A percentile compares a stretch with the other conserved stretches of the same genome.
phyloP scores from a whole-genome alignment of 257 asterid species.

The Coffea eugenioides region DNA sequence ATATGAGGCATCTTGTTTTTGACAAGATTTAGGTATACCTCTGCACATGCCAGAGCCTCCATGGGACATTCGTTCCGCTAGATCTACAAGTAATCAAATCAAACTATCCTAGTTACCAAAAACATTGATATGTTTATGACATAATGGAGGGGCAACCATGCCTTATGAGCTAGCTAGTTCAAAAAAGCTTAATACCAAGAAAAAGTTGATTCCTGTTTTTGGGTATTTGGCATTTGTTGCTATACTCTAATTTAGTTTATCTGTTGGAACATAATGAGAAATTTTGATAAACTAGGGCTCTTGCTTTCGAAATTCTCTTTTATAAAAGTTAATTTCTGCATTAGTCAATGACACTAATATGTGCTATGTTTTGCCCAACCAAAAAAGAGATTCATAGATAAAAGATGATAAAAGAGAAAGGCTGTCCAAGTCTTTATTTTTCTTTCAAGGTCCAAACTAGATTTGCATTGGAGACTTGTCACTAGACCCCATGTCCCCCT shows the following conservation, averaged over 20 bases:
- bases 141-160: background rate
- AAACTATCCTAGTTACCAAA: background rate
- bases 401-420: background rate
- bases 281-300: background rate
- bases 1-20: background rate
- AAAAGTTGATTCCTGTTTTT: too few relatives aligned
- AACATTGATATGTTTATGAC: background rate
- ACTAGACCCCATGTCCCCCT: constrained; percentile 28
- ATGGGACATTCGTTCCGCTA: background rate
- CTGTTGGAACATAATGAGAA: background rate
- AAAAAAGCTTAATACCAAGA: background rate
- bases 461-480: constrained; percentile 9
- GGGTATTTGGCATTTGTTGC: background rate
- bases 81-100: background rate
- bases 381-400: background rate
- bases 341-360: background rate
- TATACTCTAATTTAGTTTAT: background rate
- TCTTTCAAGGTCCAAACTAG: background rate
- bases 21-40: background rate
- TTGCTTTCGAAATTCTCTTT: too few relatives aligned
- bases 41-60: background rate
- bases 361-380: background rate
- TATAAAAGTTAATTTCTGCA: background rate
- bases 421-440: background rate
- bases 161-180: background rate